These are phyloP conservation scores for Gonapodya prolifera DNA, from an alignment of 192 early-diverging fungal genomes.

Conservation along the genomic window DNA sequence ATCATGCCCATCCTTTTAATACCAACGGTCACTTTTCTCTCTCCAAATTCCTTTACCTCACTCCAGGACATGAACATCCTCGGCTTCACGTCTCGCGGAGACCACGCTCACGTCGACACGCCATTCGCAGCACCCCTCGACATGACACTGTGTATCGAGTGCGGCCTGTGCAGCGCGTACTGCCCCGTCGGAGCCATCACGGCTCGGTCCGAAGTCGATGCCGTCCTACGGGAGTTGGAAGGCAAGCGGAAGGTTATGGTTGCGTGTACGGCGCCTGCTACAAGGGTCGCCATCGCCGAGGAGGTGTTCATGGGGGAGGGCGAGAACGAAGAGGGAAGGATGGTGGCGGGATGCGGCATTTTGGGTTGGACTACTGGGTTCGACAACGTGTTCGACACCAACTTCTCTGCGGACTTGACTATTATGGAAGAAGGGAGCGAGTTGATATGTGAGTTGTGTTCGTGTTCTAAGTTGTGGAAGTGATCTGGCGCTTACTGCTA, in stretches of 20 bases:
- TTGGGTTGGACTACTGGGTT: slow-evolving; percentile 85
- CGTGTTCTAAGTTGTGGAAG: slow-evolving; percentile 42
- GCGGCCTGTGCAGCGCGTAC: slow-evolving; percentile 4
- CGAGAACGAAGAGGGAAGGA: neutral
- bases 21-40: too few species aligned
- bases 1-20: too few species aligned
- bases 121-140: slow-evolving; percentile 1
- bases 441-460: too few species aligned
- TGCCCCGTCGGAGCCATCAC: slow-evolving; percentile 10
- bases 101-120: neutral
- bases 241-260: neutral
- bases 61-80: slow-evolving; percentile 2
- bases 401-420: slow-evolving; percentile 78
- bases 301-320: neutral
- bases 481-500: neutral
- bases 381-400: slow-evolving; percentile 77
- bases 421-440: slow-evolving; percentile 73
- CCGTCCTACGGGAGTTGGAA: slow-evolving; percentile 3
- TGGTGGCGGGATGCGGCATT: neutral
- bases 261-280: slow-evolving; percentile 6
- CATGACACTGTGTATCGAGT: slow-evolving; percentile 2
- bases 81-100: slow-evolving; percentile 6
- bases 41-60: too few species aligned
- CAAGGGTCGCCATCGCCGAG: slow-evolving; percentile 6
- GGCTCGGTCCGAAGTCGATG: neutral